These are phyloP conservation scores for Scutellaria baicalensis DNA, from an alignment of 257 asterid genomes.

Conservation along the genomic window DNA sequence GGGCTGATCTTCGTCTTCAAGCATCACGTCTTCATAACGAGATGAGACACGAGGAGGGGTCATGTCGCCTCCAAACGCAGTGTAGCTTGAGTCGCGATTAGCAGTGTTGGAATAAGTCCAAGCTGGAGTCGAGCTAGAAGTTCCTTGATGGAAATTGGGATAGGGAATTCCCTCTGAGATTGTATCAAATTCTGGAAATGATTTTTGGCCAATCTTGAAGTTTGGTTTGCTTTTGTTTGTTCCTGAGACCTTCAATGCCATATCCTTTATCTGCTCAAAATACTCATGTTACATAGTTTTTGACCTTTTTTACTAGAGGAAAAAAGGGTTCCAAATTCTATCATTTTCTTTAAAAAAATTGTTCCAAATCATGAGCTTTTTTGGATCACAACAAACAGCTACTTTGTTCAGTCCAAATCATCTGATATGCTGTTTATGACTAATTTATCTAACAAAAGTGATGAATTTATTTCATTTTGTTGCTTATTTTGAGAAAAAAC, in stretches of 20 bases:
- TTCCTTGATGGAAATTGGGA: slow-evolving; percentile 46
- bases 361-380: no score
- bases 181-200: slow-evolving; percentile 60
- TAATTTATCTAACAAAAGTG: no score
- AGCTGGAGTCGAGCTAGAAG: slow-evolving; percentile 66
- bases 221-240: slow-evolving; percentile 45
- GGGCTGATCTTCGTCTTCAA: slow-evolving; percentile 56
- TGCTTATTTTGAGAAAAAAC: no score
- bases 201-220: slow-evolving; percentile 47
- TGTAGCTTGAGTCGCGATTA: slow-evolving; percentile 46
- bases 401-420: no score
- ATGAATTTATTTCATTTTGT: no score
- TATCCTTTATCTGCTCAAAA: slow-evolving; percentile 71
- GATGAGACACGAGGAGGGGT: slow-evolving; percentile 36
- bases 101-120: slow-evolving; percentile 47
- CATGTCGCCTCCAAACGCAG: slow-evolving; percentile 28
- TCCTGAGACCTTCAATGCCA: slow-evolving; percentile 79
- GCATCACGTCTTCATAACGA: slow-evolving; percentile 31
- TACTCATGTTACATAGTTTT: no score
- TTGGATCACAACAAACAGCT: no score
- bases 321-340: no score
- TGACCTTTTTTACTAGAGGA: no score
- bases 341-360: no score
- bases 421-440: no score
- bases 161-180: slow-evolving; percentile 58